Evolutionary conservation across 2,329 filamentous ascomycete genomes (phyloP), one percentile per base, ranked within the genome.

Genomic region (Dactylellina cionopaga): DNA sequence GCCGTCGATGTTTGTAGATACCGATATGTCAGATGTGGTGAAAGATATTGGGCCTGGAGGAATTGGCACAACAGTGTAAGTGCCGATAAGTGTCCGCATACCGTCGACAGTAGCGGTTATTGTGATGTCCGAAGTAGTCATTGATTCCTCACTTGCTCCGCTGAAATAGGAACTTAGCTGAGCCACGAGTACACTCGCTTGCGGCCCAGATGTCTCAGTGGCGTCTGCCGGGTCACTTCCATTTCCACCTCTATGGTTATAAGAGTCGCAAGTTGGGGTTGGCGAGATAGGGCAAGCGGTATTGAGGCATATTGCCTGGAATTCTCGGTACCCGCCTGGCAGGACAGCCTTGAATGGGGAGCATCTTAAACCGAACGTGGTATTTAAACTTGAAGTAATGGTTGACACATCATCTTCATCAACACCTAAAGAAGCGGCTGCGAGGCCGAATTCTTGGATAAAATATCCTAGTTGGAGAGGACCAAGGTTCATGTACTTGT

Each of bases 401-500:
- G 77, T 78, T 17, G 77, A 77, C 49, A 87, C 80, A 76, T 89
- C 87, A 2, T 80, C 81, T 10, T 82, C 75, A n/a, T 84, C 80
- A 41, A 88, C 85, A 39, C 87, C 87, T 75, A 88, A 87, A 0
- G 85, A 87, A 35, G 82, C 80, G 5, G 84, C 86, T 3, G 86
- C 81, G 10, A 86, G 78, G 25, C 82, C 85, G 62, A 89, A 84
- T 78, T 88, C 86, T 43, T 81, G 74, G 77, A 88, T 85, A 80
- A 89, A 89, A 80, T 87, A 88, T 27, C 81, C 83, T 37, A 87
- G 78, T 77, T 88, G 82, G 59, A 80, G 78, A 25, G 80, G 76
- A 76, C 83, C 80, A 46, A 88, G 82, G 65, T 81, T 81, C 87
- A 89, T 89, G 81, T 85, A 87, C 78, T 85, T 85, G 81, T 88